A percentile compares a stretch with the other conserved stretches of the same genome.
These are phyloP conservation scores for Saturnispora silvae DNA, from an alignment of 805 yeast species.

Conservation along the genomic window DNA sequence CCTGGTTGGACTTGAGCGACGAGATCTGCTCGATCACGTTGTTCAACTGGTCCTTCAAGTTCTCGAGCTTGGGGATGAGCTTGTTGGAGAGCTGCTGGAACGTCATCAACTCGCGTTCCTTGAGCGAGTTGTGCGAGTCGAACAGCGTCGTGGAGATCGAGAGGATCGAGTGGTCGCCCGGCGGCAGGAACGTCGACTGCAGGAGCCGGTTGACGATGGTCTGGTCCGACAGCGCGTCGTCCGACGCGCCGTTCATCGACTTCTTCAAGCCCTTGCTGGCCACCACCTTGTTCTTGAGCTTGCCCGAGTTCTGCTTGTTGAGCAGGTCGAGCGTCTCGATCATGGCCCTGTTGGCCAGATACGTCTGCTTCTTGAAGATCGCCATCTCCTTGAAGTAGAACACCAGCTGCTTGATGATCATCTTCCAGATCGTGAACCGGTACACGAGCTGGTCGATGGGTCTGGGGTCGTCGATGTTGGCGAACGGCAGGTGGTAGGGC, in stretches of 20 bases:
- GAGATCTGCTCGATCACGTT: slow-evolving; percentile 45
- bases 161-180: slow-evolving; percentile 28
- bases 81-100: slow-evolving; percentile 39
- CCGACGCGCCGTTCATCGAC: slow-evolving; percentile 14
- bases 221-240: slow-evolving; percentile 3
- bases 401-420: slow-evolving; percentile 42
- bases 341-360: slow-evolving; percentile 38
- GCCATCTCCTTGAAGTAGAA: slow-evolving; percentile 41
- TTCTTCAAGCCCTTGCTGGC: slow-evolving; percentile 18
- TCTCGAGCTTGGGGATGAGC: slow-evolving; percentile 45
- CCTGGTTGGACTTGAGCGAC: slow-evolving; percentile 37
- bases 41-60: slow-evolving; percentile 41
- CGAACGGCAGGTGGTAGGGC: slow-evolving; percentile 27
- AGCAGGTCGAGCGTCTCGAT: slow-evolving; percentile 31
- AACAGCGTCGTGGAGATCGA: slow-evolving; percentile 25
- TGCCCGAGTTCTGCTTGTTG: slow-evolving; percentile 23
- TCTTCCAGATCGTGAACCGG: slow-evolving; percentile 48
- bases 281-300: slow-evolving; percentile 17
- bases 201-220: slow-evolving; percentile 32
- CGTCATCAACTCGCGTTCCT: slow-evolving; percentile 39
- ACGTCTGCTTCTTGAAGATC: slow-evolving; percentile 39
- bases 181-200: slow-evolving; percentile 35
- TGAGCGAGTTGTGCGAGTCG: slow-evolving; percentile 23
- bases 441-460: slow-evolving; percentile 42
- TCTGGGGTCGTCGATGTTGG: slow-evolving; percentile 22